Evolutionary conservation across 2,329 filamentous ascomycete genomes (phyloP).

Genomic region (Cephalotrichum gorgonifer): DNA sequence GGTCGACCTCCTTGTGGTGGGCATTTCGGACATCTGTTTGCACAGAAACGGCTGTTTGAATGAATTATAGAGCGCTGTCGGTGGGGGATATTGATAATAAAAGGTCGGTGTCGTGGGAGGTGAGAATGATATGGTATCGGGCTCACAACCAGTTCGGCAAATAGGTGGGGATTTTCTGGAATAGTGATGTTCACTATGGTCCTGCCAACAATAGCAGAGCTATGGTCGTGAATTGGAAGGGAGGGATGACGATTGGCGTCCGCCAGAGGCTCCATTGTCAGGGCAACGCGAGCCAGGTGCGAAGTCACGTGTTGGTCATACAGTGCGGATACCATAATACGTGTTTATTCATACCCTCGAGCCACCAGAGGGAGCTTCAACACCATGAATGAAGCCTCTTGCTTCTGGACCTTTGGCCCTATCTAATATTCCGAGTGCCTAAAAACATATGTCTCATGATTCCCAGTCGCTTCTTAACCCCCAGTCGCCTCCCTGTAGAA

Average conservation of each 20-base stretch:
- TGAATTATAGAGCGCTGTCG: background rate
- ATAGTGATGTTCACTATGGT: no score
- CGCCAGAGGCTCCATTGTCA: conserved; percentile 25
- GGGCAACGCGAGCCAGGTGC: conserved; percentile 43
- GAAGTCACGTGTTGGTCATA: conserved; percentile 31
- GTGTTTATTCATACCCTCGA: background rate
- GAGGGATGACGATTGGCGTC: conserved; percentile 3
- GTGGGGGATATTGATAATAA: background rate
- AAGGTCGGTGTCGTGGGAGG: no score
- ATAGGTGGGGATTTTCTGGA: no score
- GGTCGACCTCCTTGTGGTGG: conserved; percentile 37
- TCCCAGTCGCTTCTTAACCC: conserved; percentile 26
- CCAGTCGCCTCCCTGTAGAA: conserved; percentile 83
- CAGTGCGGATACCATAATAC: background rate
- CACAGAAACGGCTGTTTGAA: background rate
- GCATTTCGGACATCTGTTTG: conserved; percentile 26
- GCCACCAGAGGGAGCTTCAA: background rate
- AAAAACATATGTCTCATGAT: background rate
- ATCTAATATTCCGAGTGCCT: background rate
- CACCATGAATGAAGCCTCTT: no score
- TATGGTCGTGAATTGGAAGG: background rate
- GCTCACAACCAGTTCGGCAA: no score
- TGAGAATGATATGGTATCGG: no score
- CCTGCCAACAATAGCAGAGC: background rate
- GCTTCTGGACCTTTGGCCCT: no score